Evolutionary conservation across 495 filamentous ascomycete species (phyloP).

Genomic region (Lophiostoma macrostomum): DNA sequence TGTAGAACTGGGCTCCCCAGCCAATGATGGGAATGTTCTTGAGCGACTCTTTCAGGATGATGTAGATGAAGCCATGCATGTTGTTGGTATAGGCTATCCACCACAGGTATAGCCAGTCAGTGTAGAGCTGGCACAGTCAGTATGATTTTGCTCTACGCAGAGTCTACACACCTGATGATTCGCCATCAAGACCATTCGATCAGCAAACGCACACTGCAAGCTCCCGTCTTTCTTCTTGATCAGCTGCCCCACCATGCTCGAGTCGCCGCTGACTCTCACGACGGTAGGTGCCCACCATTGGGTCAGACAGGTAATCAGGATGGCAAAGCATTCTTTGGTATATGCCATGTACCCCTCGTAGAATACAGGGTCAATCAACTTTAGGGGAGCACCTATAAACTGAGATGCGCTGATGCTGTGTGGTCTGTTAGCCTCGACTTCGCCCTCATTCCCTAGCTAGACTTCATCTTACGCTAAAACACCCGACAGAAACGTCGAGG

Average conservation of each 20-base stretch:
- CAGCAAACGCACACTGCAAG: conserved; percentile 42
- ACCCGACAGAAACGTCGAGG: conserved; percentile 43
- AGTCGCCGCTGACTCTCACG: conserved; percentile 43
- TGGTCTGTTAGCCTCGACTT: background rate
- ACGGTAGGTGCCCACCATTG: conserved; percentile 45
- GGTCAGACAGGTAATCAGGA: conserved; percentile 44
- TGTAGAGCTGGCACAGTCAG: conserved; percentile 35
- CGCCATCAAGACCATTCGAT: conserved; percentile 44
- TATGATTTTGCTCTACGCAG: background rate
- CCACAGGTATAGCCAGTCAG: conserved; percentile 47
- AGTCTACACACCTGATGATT: conserved; percentile 39
- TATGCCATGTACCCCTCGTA: conserved; percentile 46
- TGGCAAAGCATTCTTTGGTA: conserved; percentile 46
- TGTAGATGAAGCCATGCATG: conserved; percentile 46
- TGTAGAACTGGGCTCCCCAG: conserved; percentile 44
- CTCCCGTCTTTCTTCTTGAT: conserved; percentile 40
- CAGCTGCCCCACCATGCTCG: conserved; percentile 42
- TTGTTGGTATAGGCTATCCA: conserved; percentile 46
- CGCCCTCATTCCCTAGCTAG: too few relatives aligned
- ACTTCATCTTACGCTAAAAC: conserved; percentile 37
- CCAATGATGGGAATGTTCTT: conserved; percentile 43
- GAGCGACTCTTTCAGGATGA: conserved; percentile 45
- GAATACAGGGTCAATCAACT: conserved; percentile 41
- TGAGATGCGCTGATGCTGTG: conserved; percentile 42
- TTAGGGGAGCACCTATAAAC: conserved; percentile 43